These are phyloP conservation scores for Haplosporangium gracile DNA, from an alignment of 192 early-diverging fungal species.

Conservation along the genomic window DNA sequence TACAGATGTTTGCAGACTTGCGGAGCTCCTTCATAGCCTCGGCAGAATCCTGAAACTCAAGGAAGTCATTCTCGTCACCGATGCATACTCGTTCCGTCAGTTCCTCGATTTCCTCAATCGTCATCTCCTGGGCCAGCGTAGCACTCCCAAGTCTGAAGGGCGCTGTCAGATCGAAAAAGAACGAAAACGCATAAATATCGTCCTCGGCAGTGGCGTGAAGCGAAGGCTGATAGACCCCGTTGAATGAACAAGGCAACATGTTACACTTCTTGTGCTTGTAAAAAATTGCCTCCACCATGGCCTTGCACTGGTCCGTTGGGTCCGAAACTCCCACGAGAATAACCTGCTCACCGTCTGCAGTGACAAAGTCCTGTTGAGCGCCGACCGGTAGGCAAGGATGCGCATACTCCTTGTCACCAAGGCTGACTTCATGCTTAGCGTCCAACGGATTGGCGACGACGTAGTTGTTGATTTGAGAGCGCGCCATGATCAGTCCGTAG, in stretches of 20 bases:
- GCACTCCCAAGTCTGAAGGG: conserved; percentile 68
- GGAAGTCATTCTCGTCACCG: conserved; percentile 55
- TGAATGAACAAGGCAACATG: conserved; percentile 86
- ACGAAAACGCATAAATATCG: conserved; percentile 96
- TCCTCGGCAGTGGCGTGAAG: conserved; percentile 73
- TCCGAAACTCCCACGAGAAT: conserved; percentile 71
- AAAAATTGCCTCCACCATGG: conserved; percentile 75
- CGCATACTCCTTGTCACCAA: conserved; percentile 58
- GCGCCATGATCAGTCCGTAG: conserved; percentile 94
- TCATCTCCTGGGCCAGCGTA: conserved; percentile 75
- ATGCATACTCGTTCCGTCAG: conserved; percentile 80
- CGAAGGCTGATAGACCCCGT: conserved; percentile 93
- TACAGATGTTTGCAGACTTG: conserved; percentile 83
- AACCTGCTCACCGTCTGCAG: conserved; percentile 31
- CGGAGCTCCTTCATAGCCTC: conserved; percentile 68
- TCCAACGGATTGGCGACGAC: conserved; percentile 49
- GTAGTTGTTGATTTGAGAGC: conserved; percentile 77
- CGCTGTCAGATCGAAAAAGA: conserved; percentile 92
- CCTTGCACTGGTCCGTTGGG: conserved; percentile 64
- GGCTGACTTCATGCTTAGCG: conserved; percentile 3
- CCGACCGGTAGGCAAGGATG: conserved; percentile 64
- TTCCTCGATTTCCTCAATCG: conserved; percentile 74
- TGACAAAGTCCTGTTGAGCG: conserved; percentile 28
- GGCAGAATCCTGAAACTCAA: conserved; percentile 57
- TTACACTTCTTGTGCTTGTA: conserved; percentile 76